Evolutionary conservation across 2,329 filamentous ascomycete genomes (phyloP), one percentile per base, ranked within the genome.

Genomic region (Fusarium sp.): DNA sequence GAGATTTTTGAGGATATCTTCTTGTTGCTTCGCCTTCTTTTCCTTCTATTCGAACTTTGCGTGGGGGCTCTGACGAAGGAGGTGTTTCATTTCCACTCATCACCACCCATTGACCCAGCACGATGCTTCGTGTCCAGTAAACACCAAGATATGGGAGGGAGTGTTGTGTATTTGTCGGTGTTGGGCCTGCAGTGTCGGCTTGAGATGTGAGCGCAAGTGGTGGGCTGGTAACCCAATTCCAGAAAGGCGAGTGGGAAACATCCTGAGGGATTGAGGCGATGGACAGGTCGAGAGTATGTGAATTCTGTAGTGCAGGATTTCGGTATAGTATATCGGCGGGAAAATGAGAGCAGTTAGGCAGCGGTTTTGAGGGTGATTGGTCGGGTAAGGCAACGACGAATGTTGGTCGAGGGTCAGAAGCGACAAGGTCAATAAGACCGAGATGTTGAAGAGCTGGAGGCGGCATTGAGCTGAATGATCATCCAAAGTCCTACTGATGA

Each of bases 351-450:
- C 35, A 21, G n/a, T 17, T n/a, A 35, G 33, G n/a, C 6, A 42
- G 20, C 18, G 35, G 35, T 33, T 65, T 58, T 20, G 52, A 40
- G 21, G 67, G 14, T 9, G 40, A 20, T 39, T 59, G 49, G 10
- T 69, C 53, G 23, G 63, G 46, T 11, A 68, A 50, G 29, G 72
- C 73, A 45, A 79, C 76, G 55, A 82, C 74, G 42, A 83, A 83
- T 41, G 78, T 78, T 51, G 81, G 79, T 53, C 81, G 76, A 29
- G 79, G 78, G 59, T 83, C 81, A 62, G 74, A 76, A 60, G 78
- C 74, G 65, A 82, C 76, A 14, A 83, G 75, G 67, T 81, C 79
- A 58, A 79, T 69, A 50, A 81, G 75, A 71, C 76, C 77, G 59
- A 79, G 65, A 50, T 71, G 63, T 31, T 67, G 67, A 43, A 76